A percentile compares a stretch with the other conserved stretches of the same genome.
These are phyloP conservation scores for Tricholoma matsutake DNA, from an alignment of 768 basidiomycete species.

Conservation along the genomic window DNA sequence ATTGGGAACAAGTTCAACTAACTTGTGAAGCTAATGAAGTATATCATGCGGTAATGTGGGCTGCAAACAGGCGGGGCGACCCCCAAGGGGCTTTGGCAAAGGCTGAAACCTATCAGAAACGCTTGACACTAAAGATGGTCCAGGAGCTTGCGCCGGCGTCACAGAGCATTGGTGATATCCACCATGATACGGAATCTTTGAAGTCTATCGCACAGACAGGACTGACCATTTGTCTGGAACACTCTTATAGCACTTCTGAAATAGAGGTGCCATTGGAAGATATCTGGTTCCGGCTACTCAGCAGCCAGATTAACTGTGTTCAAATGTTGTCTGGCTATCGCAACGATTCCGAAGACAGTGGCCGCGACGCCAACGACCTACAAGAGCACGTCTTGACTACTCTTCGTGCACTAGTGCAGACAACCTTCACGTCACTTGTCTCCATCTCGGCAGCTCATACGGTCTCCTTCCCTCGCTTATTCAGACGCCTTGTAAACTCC, in stretches of 20 bases:
- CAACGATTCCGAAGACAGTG: constrained; percentile 12
- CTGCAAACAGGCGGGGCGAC: constrained; percentile 59
- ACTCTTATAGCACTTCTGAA: constrained; percentile 45
- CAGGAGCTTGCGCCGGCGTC: constrained; percentile 16
- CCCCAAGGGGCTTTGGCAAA: constrained; percentile 65
- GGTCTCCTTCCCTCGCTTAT: constrained; percentile 88
- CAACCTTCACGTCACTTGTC: constrained; percentile 80
- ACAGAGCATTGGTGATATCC: constrained; percentile 22
- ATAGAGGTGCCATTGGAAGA: constrained; percentile 62
- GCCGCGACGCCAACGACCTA: constrained; percentile 6
- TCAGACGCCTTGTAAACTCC: constrained; percentile 87
- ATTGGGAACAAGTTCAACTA: constrained; percentile 50
- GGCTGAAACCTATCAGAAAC: constrained; percentile 56
- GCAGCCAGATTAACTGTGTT: constrained; percentile 76
- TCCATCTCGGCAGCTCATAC: constrained; percentile 76
- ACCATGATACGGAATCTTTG: constrained; percentile 45
- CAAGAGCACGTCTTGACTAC: constrained; percentile 39
- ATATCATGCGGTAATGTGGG: constrained; percentile 83
- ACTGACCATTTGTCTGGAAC: constrained; percentile 66
- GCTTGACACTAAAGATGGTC: constrained; percentile 43
- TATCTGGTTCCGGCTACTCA: constrained; percentile 85
- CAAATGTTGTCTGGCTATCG: constrained; percentile 59
- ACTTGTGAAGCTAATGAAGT: constrained; percentile 67
- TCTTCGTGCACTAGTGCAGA: constrained; percentile 75
- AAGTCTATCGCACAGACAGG: constrained; percentile 58